phyloP scores from a whole-genome alignment of 2,329 filamentous ascomycete species.

The Tolypocladium guangdongense region DNA sequence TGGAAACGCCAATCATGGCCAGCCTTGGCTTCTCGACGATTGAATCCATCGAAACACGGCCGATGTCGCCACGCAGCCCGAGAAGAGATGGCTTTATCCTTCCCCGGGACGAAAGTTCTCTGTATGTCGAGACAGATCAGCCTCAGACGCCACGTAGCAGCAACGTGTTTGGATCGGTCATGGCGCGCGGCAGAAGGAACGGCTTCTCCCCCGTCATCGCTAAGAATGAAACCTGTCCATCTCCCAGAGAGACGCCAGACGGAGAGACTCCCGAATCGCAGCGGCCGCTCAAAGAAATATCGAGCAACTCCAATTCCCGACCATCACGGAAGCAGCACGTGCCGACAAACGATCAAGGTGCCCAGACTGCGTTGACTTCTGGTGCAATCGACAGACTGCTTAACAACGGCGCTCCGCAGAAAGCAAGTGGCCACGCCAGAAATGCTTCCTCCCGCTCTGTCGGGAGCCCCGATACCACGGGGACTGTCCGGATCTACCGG shows the following conservation, averaged over 20 bases:
- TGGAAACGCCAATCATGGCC: slow-evolving; percentile 12
- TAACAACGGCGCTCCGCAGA: slow-evolving; percentile 31
- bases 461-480: slow-evolving; percentile 24
- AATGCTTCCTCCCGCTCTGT: slow-evolving; percentile 24
- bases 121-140: slow-evolving; percentile 16
- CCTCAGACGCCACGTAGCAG: slow-evolving; percentile 29
- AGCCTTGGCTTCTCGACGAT: slow-evolving; percentile 33
- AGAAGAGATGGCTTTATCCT: slow-evolving; percentile 47
- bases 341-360: slow-evolving; percentile 55
- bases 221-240: slow-evolving; percentile 53
- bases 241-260: slow-evolving; percentile 27
- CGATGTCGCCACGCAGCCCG: slow-evolving; percentile 36
- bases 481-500: slow-evolving; percentile 31
- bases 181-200: slow-evolving; percentile 33
- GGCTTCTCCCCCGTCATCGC: slow-evolving; percentile 40
- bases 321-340: slow-evolving; percentile 26
- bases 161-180: slow-evolving; percentile 30
- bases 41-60: slow-evolving; percentile 34
- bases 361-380: slow-evolving; percentile 77
- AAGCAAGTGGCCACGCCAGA: slow-evolving; percentile 19
- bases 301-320: slow-evolving; percentile 40
- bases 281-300: slow-evolving; percentile 49
- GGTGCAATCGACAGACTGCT: slow-evolving; percentile 71
- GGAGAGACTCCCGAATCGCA: slow-evolving; percentile 43
- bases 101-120: slow-evolving; percentile 30